A percentile compares a stretch with the other conserved stretches of the same genome.
Conservation (phyloP, 805 yeast species). For the Candida sanyiensis region DNA sequence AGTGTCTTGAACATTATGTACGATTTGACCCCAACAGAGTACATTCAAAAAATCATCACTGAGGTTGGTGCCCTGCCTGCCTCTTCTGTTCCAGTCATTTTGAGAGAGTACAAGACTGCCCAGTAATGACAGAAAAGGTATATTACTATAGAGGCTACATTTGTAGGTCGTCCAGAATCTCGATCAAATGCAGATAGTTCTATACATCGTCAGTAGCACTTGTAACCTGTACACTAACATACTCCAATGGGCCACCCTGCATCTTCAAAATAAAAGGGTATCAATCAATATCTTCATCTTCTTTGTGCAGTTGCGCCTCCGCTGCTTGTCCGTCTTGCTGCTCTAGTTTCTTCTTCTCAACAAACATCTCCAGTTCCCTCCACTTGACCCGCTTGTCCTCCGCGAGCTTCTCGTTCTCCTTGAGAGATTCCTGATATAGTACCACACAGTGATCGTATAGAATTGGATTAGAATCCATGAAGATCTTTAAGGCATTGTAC, state of each 20-base stretch:
- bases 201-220: neutral
- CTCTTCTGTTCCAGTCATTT: constrained; percentile 94
- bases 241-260: no score
- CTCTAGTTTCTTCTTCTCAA: constrained; percentile 22
- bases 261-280: neutral
- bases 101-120: constrained; percentile 82
- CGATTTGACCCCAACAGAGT: constrained; percentile 91
- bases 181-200: constrained; percentile 1
- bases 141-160: neutral
- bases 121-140: constrained; percentile 2
- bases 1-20: constrained; percentile 81
- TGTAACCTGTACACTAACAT: neutral
- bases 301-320: neutral
- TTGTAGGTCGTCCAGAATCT: no score
- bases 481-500: constrained; percentile 82
- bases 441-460: constrained; percentile 91
- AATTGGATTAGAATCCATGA: constrained; percentile 85
- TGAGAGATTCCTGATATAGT: constrained; percentile 72
- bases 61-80: constrained; percentile 97
- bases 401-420: constrained; percentile 63
- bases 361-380: constrained; percentile 62
- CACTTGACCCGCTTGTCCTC: constrained; percentile 61
- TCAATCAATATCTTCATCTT: constrained; percentile 1
- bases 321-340: no score
- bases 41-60: constrained; percentile 89